Conservation (phyloP, 2,329 filamentous ascomycete genomes). For the Fusarium denticulatum region DNA sequence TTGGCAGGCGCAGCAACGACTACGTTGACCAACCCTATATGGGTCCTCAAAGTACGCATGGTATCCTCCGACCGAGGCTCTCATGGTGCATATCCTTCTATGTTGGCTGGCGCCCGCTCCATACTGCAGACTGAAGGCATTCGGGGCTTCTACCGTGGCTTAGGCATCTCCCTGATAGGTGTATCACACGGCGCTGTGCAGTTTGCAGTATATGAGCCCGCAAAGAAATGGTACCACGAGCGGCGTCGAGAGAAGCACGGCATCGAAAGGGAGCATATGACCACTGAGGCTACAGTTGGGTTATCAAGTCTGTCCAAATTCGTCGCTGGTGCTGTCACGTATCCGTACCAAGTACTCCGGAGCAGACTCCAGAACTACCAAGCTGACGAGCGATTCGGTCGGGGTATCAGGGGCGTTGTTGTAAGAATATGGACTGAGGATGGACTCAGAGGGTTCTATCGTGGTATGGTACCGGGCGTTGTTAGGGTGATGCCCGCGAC, state of each 20-base stretch:
- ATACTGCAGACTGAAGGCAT: slow-evolving; percentile 78
- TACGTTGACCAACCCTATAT: slow-evolving; percentile 90
- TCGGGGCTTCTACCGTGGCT: slow-evolving; percentile 86
- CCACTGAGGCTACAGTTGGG: slow-evolving; percentile 80
- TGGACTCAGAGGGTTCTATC: slow-evolving; percentile 86
- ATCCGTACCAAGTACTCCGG: slow-evolving; percentile 93
- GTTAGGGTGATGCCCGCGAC: slow-evolving; percentile 92
- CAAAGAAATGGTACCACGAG: slow-evolving; percentile 66
- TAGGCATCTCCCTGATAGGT: slow-evolving; percentile 83
- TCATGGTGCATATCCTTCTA: slow-evolving; percentile 82
- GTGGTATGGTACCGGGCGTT: slow-evolving; percentile 88
- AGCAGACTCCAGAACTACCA: slow-evolving; percentile 91
- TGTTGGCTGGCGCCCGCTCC: slow-evolving; percentile 74
- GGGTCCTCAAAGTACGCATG: slow-evolving; percentile 99
- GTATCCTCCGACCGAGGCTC: slow-evolving; percentile 80
- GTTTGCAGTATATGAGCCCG: slow-evolving; percentile 91
- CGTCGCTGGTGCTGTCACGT: slow-evolving; percentile 88
- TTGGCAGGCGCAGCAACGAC: slow-evolving; percentile 78
- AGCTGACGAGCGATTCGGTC: slow-evolving; percentile 77
- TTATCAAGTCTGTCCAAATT: slow-evolving; percentile 86
- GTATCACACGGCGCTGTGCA: slow-evolving; percentile 94
- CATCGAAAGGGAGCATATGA: slow-evolving; percentile 53
- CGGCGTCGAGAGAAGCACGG: slow-evolving; percentile 43
- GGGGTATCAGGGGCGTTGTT: slow-evolving; percentile 75
- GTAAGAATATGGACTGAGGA: slow-evolving; percentile 81